A percentile compares a stretch with the other conserved stretches of the same genome.
These are phyloP conservation scores for Pseudopithomyces maydicus DNA, from an alignment of 2,329 filamentous ascomycete species.

Conservation along the genomic window DNA sequence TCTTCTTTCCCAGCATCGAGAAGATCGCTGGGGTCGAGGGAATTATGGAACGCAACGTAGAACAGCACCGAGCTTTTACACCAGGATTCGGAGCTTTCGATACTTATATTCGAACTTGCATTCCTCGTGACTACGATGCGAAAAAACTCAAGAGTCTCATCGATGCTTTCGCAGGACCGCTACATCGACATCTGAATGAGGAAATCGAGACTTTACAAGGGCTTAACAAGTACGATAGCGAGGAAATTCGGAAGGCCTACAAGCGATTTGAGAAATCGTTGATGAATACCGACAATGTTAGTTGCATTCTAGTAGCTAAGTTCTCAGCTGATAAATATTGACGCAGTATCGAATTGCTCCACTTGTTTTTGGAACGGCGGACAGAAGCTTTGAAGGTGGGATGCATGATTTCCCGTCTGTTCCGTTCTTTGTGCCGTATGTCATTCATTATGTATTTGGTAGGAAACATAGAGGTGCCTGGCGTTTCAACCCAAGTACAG, in stretches of 20 bases:
- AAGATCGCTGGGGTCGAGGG: slow-evolving; percentile 56
- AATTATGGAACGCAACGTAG: slow-evolving; percentile 59
- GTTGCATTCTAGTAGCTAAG: not conserved
- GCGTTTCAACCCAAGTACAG: slow-evolving; percentile 43
- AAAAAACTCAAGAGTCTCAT: slow-evolving; percentile 16
- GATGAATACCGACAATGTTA: slow-evolving; percentile 39
- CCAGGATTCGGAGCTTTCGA: slow-evolving; percentile 51
- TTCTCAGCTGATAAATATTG: not conserved
- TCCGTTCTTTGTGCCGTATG: slow-evolving; percentile 43
- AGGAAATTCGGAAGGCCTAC: slow-evolving; percentile 28
- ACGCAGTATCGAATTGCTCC: slow-evolving; percentile 36
- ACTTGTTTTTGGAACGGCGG: slow-evolving; percentile 43
- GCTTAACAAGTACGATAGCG: slow-evolving; percentile 22
- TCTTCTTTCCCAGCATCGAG: slow-evolving; percentile 62
- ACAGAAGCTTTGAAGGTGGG: slow-evolving; percentile 40
- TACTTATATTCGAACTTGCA: slow-evolving; percentile 22
- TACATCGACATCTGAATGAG: slow-evolving; percentile 24
- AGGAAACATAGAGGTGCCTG: slow-evolving; percentile 38
- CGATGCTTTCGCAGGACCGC: slow-evolving; percentile 20
- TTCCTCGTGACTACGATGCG: slow-evolving; percentile 16
- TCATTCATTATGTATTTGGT: slow-evolving; percentile 40
- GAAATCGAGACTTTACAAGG: slow-evolving; percentile 24
- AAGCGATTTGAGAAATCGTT: slow-evolving; percentile 29
- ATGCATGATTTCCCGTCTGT: slow-evolving; percentile 41
- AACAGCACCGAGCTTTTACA: slow-evolving; percentile 63